Base-by-base conservation (phyloP, 192 early-diverging fungal genomes). In the Podila horticola region DNA sequence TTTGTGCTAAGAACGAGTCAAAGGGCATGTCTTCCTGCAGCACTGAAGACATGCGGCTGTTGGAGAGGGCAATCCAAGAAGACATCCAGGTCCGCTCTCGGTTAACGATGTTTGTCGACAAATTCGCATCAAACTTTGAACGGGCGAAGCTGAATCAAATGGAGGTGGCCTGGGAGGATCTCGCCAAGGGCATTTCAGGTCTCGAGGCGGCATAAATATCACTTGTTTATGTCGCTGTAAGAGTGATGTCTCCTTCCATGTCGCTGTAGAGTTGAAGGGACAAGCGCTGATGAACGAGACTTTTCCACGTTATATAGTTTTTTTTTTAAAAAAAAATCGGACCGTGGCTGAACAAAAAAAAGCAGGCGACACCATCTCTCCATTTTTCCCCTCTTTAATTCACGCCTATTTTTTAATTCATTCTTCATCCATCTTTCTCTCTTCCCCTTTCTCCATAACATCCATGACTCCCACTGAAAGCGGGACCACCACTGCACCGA, bases 121-220 rank as follows among this genome's bases (percentile, higher is more conserved):
- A 81, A 67, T 81, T 73, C 51, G 62, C 64, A 5, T 81, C 77
- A 22, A 60, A 61, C 55, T 73, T 81, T 63, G 76, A 79, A 50
- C 59, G 62, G 6, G 71, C 49, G 50, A 79, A 73, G 62, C 26
- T 69, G 61, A 28, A 51, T 8, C 28, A 62, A 58, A 72, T 81
- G 50, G 71, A 72, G 31, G 22, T 26, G 33, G 70, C 66, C 1
- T 81, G 77, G 77, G 41, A 66, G 26, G 66, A 79, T 20, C 36
- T 79, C 22, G 29, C 26, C 31, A 65, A 81, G n/a, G 12, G 20
- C n/a, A 41, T 45, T 13, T 10, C 28, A 0, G 11, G 31, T 4
- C 30, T 73, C 2, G 50, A 60, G 38, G 41, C 41, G 24, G 17
- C 13, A 38, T 5, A 60, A 15, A 2, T 45, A 1, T 17, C 1